Evolutionary conservation across 73 alveolate genomes (phyloP), one percentile per base, ranked within the genome.

Genomic region (Paramecium sexaurelia): DNA sequence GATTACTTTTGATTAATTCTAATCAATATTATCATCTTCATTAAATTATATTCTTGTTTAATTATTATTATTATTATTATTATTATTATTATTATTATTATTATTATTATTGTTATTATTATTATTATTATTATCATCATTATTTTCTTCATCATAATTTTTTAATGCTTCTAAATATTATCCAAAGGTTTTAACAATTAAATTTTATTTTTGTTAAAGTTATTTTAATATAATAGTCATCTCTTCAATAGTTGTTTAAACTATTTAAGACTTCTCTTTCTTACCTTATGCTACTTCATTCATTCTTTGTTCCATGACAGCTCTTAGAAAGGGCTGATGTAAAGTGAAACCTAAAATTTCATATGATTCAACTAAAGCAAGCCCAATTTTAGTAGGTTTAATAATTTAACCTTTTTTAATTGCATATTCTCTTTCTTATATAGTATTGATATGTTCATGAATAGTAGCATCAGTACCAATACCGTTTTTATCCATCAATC

Each of bases 391-490:
- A 15, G 99, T 97, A 2, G 99, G 99, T 85, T 87, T 85, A 40
- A 97, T 95, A 36, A 96, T 92, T 35, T 96, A 86, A 15, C 97
- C 97, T 55, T 94, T 85, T 92, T 97, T 97, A 71, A 69, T 69
- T 24, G 99, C 99, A 94, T 99, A 99, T 36, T 96, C 97, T 84
- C 99, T 91, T 13, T 93, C 94, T 43, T 94, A 89, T 35, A 98
- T 92, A 47, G 99, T 98, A 92, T 98, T 98, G 68, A 99, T 99
- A 94, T 99, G 99, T 85, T 99, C 99, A 92, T 99, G 99, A 91
- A 99, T 99, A 7, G 99, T 99, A 15, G 99, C 99, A 95, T 99
- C 99, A 20, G 99, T 99, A 9, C 99, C 99, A 32, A 99, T 98
- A 20, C 99, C 99, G 75, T 98, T 95, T 88, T 98, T 94, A 94